Conservation (phyloP, 208 protist species). For the Acanthamoeba lenticulata region DNA sequence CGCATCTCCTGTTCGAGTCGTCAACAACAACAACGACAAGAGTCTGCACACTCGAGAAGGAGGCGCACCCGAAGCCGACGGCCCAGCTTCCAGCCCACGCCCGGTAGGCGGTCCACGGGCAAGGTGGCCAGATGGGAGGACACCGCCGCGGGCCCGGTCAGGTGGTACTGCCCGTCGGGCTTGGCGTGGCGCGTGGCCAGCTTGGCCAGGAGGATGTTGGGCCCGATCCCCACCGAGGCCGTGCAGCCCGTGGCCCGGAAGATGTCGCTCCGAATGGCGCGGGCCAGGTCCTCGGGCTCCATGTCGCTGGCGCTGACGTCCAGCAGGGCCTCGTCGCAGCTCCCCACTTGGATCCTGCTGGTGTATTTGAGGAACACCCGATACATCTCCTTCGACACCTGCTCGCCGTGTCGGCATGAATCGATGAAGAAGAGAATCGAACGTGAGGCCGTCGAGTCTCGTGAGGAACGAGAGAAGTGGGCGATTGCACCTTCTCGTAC, state of each 20-base stretch:
- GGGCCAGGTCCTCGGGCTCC: background rate
- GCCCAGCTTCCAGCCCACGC: conserved; percentile 57
- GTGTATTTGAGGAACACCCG: conserved; percentile 68
- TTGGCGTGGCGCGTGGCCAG: conserved; percentile 76
- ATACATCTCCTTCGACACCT: conserved; percentile 75
- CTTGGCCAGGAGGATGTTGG: conserved; percentile 79
- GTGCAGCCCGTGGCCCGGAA: conserved; percentile 53
- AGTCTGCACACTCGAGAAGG: too few species aligned
- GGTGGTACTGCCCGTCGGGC: conserved; percentile 73
- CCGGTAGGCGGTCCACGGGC: conserved; percentile 58
- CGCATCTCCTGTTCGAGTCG: background rate
- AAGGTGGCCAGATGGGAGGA: background rate
- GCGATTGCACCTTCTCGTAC: conserved; percentile 73
- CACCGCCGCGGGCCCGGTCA: background rate
- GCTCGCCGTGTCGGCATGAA: too few species aligned
- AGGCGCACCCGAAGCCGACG: background rate
- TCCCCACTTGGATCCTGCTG: conserved; percentile 69
- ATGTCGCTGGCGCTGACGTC: conserved; percentile 67
- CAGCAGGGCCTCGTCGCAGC: conserved; percentile 77
- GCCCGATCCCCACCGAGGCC: conserved; percentile 74
- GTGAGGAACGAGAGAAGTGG: too few species aligned
- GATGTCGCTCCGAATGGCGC: conserved; percentile 48
- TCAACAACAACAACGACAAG: too few species aligned
- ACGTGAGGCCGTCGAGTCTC: too few species aligned
- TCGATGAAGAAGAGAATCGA: too few species aligned